Base-by-base conservation (phyloP, 495 filamentous ascomycete species). In the Lophiostoma macrostomum region DNA sequence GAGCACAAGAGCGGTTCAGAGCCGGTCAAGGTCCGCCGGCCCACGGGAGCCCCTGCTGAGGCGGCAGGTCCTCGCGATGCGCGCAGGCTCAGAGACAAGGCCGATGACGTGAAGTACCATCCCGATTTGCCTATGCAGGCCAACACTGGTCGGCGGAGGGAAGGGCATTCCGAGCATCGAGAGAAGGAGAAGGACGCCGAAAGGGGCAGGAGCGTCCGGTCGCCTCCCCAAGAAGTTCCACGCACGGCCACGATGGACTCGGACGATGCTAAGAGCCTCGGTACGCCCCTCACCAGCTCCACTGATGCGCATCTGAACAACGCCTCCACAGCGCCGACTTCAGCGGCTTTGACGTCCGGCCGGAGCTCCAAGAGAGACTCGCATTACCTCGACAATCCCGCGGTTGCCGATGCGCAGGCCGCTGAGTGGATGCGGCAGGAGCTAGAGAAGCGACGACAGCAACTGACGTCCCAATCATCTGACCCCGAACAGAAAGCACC, bases 281-380 rank as follows among this genome's bases (percentile, higher is more conserved):
- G 30, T 10, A 68, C 66, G 10, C 66, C 68, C n/a, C 45, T 56
- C 7, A 68, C 69, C 1, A 53, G 56, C 27, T 60, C 60, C 2
- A 70, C 64, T 5, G 69, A 71, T 14, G 28, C 29, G 30, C 49
- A 50, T 16, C 40, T 27, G 23, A 38, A 52, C 54, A 57, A 53
- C 46, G 41, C 44, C 6, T 72, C 69, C 1, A 72, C 69, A 2
- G 68, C 63, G 20, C 59, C 60, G n/a, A 72, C 69, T 11, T 67
- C 68, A 5, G 67, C 58, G 7, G 63, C 56, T 16, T 34, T 62
- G 10, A 68, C 69, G 18, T 67, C 69, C 5, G 43, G 56, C n/a
- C 45, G 40, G 6, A 63, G 59, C 39, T 72, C 69, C n/a, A 68
- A 68, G 48, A 52, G 68, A 13, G 52, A 40, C 5, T 72, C 69